These are phyloP conservation scores for Neurospora sp. DNA, from an alignment of 495 filamentous ascomycete genomes.

Conservation along the genomic window DNA sequence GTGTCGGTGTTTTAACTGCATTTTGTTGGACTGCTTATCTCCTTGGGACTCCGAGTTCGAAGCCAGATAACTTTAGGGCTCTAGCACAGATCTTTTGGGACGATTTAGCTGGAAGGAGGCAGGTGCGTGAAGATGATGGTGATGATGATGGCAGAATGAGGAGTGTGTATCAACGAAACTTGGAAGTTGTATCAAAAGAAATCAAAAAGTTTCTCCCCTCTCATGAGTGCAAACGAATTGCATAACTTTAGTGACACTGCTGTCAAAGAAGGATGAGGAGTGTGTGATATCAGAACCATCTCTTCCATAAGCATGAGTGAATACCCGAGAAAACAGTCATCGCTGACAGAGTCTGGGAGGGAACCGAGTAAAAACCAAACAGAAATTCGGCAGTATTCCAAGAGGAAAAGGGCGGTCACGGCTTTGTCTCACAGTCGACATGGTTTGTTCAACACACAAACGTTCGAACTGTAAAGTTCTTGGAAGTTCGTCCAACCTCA, in stretches of 20 bases:
- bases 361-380: not conserved
- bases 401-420: not conserved
- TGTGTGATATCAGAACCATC: not conserved
- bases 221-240: not conserved
- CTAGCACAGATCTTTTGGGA: not conserved
- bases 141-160: not conserved
- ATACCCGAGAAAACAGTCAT: not conserved
- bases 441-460: not conserved
- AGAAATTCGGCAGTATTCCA: not conserved
- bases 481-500: not conserved
- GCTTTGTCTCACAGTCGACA: not conserved
- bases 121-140: not conserved
- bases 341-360: not conserved
- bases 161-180: not conserved
- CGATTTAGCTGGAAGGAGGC: not conserved
- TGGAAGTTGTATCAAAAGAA: not conserved
- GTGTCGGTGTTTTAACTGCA: not conserved
- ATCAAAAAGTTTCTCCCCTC: not conserved
- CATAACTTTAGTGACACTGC: not conserved
- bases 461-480: not conserved
- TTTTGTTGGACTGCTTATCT: not conserved
- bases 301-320: not conserved
- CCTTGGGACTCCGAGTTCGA: not conserved
- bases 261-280: not conserved
- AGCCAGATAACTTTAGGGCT: not conserved